Evolutionary conservation across 306 rosid species (phyloP), one percentile per base, ranked within the genome.

Genomic region (Malus sylvestris): DNA sequence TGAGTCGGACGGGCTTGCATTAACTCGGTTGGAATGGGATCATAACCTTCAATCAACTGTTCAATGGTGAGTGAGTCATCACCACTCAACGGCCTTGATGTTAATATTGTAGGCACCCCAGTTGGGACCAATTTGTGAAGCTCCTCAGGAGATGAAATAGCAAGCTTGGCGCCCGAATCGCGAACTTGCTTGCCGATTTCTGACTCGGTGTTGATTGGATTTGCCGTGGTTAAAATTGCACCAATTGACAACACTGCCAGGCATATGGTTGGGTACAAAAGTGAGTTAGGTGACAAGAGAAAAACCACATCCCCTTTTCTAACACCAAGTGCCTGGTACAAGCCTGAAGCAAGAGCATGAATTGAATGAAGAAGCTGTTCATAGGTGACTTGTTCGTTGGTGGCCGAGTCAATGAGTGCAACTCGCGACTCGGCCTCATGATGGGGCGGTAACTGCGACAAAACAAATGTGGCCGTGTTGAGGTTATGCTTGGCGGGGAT

Each of bases 231-330:
- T 9, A 91, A 72, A 53, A 88, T 72, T 61, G 98, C 98, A 8
- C 98, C 97, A 42, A 90, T 19, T 20, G 90, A 90, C 20, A 93
- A 59, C 74, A 91, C 96, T 4, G 96, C 94, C 35, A 93, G 51
- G 75, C 94, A 93, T 38, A 90, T 86, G 19, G 84, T 81, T 22
- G 96, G 93, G 71, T 87, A 93, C 35, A 88, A 62, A 22, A 86
- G 52, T 15, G 96, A 90, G 84, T 91, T 93, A 1, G 97, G 87
- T 1, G 96, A 87, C 80, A 91, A 67, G 13, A 91, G 44, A 58
- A 93, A 86, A 73, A 93, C 93, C 16, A 93, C 94, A 45, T 91
- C 91, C 14, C 93, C 93, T 86, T 88, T 91, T 71, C 82, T 80
- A 67, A 93, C 69, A 40, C 87, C 94, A 13, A 90, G 89, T 46